A percentile compares a stretch with the other conserved stretches of the same genome.
These are phyloP conservation scores for Zoysia japonica DNA, from an alignment of 176 grass and related monocot species.

Conservation along the genomic window DNA sequence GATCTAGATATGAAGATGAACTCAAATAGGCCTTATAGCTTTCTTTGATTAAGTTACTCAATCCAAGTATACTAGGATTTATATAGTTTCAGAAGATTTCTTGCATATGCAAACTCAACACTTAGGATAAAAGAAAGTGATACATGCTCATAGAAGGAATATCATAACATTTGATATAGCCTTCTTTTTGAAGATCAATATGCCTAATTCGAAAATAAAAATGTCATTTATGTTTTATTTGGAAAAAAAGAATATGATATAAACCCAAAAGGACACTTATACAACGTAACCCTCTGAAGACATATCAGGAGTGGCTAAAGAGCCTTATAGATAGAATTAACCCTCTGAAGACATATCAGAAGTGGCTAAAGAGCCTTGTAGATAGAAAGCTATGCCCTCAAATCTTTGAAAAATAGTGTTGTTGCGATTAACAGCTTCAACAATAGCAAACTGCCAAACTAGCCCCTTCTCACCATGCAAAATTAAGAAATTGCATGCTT, in stretches of 20 bases:
- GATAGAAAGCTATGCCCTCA: not conserved
- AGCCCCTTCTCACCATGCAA: not conserved
- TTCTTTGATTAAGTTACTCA: not conserved
- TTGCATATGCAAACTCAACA: too few relatives aligned
- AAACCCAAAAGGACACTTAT: not conserved
- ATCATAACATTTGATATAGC: not conserved
- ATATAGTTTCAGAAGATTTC: too few relatives aligned
- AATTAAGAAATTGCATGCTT: not conserved
- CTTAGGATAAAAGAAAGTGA: too few relatives aligned
- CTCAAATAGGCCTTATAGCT: constrained; percentile 6
- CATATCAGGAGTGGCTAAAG: not conserved
- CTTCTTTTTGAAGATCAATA: too few relatives aligned
- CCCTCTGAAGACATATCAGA: not conserved
- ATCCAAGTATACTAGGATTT: not conserved
- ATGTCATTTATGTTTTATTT: not conserved
- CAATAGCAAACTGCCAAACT: not conserved
- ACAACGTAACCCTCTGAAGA: not conserved
- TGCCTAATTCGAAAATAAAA: not conserved
- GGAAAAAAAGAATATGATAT: not conserved
- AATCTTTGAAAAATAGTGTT: not conserved
- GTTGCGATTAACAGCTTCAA: not conserved
- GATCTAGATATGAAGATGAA: constrained; percentile 28
- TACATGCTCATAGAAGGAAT: not conserved
- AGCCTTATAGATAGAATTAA: not conserved
- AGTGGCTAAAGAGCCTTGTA: not conserved